Conservation (phyloP, 305 asterid genomes). For the Solanum hybrid region DNA sequence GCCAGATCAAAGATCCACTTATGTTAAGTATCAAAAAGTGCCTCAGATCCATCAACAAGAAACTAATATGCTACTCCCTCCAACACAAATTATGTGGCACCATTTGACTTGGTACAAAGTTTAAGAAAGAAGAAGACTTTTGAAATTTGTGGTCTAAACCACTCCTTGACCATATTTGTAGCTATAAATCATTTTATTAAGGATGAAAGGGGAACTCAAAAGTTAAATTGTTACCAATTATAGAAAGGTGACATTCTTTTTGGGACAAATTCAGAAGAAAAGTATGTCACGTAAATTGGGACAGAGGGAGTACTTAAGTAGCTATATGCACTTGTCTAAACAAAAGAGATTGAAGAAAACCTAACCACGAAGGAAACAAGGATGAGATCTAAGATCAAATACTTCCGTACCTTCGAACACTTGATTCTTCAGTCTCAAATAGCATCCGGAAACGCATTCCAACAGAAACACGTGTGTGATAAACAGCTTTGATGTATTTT, state of each 20-base stretch:
- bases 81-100: neutral
- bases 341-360: neutral
- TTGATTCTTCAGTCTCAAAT: conserved; percentile 43
- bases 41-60: neutral
- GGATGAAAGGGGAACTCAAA: neutral
- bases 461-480: conserved; percentile 37
- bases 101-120: neutral
- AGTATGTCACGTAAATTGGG: neutral
- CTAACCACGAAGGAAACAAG: neutral
- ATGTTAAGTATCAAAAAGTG: neutral
- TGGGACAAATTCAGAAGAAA: neutral
- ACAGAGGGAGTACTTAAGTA: neutral
- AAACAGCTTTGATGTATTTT: conserved; percentile 30
- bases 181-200: neutral
- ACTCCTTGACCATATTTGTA: neutral
- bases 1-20: neutral
- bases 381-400: neutral
- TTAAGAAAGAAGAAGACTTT: neutral
- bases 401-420: conserved; percentile 29
- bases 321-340: neutral
- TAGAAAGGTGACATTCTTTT: neutral
- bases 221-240: neutral
- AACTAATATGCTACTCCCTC: neutral
- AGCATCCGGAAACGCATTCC: conserved; percentile 48
- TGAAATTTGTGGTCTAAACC: neutral